Evolutionary conservation across 345 rosid species (phyloP).

Genomic region (Gossypium rotundifolium): DNA sequence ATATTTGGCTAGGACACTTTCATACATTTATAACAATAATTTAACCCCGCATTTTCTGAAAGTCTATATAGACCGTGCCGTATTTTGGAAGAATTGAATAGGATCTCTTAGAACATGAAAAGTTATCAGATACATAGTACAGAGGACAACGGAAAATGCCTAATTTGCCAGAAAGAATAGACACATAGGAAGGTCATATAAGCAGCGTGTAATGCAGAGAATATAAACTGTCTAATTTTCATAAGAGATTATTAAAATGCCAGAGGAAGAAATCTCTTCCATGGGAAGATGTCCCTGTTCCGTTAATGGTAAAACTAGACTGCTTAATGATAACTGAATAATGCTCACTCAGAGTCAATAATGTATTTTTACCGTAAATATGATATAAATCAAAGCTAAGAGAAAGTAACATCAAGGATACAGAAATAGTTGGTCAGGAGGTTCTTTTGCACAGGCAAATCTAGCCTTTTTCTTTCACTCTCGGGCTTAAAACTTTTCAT

Average conservation of each 20-base stretch:
- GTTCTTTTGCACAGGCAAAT: conserved; percentile 92
- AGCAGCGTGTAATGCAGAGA: not conserved
- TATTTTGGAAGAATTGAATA: not conserved
- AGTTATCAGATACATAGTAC: not conserved
- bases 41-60: not conserved
- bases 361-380: not conserved
- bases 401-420: conserved; percentile 40
- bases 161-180: not conserved
- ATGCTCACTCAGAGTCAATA: not conserved
- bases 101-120: not conserved
- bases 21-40: not conserved
- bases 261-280: not conserved
- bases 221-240: not conserved
- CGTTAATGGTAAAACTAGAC: not conserved
- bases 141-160: not conserved
- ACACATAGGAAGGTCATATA: not conserved
- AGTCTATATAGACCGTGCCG: not conserved
- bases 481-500: conserved; percentile 40
- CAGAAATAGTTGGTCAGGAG: conserved; percentile 86
- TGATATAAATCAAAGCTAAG: conserved; percentile 8
- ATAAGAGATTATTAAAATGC: not conserved
- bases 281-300: not conserved
- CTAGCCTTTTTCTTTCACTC: conserved; percentile 62
- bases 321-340: not conserved
- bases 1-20: not conserved